These are phyloP conservation scores for Cladosporium phlei DNA, from an alignment of 2,329 filamentous ascomycete species.

Conservation along the genomic window DNA sequence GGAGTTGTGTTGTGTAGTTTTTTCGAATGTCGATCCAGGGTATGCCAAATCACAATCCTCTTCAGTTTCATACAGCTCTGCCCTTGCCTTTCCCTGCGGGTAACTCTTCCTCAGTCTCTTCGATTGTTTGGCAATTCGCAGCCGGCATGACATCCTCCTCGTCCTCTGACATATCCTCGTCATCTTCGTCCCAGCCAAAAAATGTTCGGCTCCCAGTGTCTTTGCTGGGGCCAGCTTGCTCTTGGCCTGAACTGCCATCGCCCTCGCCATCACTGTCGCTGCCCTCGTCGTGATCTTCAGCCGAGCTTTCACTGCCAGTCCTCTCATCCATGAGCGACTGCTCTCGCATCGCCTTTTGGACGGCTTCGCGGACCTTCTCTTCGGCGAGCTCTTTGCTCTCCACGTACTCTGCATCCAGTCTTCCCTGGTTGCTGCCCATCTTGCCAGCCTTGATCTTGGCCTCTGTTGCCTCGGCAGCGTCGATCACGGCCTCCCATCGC, in stretches of 20 bases:
- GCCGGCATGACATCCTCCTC: conserved; percentile 39
- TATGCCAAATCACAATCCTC: neutral
- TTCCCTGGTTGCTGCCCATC: conserved; percentile 52
- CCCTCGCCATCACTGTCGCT: conserved; percentile 29
- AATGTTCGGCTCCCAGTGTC: conserved; percentile 48
- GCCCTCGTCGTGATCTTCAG: conserved; percentile 40
- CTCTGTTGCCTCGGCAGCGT: conserved; percentile 74
- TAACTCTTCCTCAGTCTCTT: conserved; percentile 24
- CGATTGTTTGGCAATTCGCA: neutral
- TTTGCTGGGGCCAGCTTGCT: conserved; percentile 31
- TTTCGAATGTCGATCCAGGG: neutral
- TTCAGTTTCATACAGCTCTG: conserved; percentile 20
- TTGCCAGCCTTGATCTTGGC: conserved; percentile 74
- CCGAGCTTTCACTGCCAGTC: conserved; percentile 38
- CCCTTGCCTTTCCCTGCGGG: conserved; percentile 39
- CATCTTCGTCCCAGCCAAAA: conserved; percentile 72
- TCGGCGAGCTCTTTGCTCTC: conserved; percentile 89
- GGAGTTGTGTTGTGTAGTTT: too few species aligned
- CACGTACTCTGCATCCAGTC: conserved; percentile 84
- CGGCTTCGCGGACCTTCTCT: conserved; percentile 75
- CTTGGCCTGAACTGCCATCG: conserved; percentile 27
- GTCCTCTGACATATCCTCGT: conserved; percentile 42
- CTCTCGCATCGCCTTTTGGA: conserved; percentile 64
- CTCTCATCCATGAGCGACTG: conserved; percentile 49
- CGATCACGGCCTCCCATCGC: conserved; percentile 84